Conservation (phyloP, 2,329 filamentous ascomycete genomes). For the Fusarium sp. region DNA sequence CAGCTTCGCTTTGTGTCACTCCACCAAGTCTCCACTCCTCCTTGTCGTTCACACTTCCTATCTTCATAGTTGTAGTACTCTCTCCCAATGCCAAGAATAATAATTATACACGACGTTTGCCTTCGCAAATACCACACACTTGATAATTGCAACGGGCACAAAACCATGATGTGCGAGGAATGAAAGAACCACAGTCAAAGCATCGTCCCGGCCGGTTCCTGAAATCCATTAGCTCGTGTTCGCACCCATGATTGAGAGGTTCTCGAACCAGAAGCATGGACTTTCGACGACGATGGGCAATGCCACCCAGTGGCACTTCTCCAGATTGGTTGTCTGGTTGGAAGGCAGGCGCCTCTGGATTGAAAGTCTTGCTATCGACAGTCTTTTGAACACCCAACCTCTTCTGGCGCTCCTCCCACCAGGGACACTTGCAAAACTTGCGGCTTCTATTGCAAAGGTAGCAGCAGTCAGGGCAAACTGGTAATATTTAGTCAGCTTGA, state of each 20-base stretch:
- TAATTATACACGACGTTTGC: neutral
- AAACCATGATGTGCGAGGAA: neutral
- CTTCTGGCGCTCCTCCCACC: conserved; percentile 8
- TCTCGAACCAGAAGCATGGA: neutral
- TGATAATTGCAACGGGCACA: neutral
- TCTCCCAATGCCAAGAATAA: neutral
- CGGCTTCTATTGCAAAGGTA: conserved; percentile 8
- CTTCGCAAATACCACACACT: neutral
- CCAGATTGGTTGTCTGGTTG: too few relatives aligned
- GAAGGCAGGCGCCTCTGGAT: neutral
- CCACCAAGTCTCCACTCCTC: too few relatives aligned
- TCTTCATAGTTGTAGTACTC: neutral
- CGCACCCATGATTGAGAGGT: neutral
- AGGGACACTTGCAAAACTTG: neutral
- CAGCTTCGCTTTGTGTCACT: too few relatives aligned
- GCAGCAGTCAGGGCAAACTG: conserved; percentile 25
- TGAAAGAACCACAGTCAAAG: neutral
- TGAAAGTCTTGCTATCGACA: neutral
- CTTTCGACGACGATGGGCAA: neutral
- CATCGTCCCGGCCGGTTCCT: neutral
- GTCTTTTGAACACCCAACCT: neutral
- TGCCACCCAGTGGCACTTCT: neutral
- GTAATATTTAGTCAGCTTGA: neutral
- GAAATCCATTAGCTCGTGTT: neutral
- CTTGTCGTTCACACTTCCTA: neutral